These are phyloP conservation scores for Tetrapisispora fleetii DNA, from an alignment of 805 yeast species.

Conservation along the genomic window DNA sequence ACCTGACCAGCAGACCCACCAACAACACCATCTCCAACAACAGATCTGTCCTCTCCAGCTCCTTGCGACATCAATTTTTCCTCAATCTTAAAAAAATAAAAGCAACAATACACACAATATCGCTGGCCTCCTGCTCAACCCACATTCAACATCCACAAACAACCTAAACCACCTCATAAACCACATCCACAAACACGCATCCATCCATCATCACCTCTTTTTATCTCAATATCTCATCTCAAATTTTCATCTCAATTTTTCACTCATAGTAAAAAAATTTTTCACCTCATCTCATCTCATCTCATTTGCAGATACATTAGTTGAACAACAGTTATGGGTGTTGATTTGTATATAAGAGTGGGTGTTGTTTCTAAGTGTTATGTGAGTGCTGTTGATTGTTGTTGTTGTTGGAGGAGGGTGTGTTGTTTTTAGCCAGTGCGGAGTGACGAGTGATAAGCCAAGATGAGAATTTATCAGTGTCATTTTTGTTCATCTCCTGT, in stretches of 20 bases:
- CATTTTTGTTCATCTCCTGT: conserved; percentile 98
- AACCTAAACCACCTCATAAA: too few species aligned
- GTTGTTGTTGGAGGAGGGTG: neutral
- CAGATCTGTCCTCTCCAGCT: neutral
- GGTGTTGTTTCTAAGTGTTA: neutral
- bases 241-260: neutral
- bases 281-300: conserved; percentile 17
- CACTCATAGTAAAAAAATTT: conserved; percentile 4
- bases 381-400: neutral
- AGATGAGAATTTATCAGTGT: conserved; percentile 81
- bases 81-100: too few species aligned
- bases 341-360: neutral
- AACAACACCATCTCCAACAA: neutral
- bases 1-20: neutral
- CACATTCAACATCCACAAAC: too few species aligned
- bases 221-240: too few species aligned
- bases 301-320: conserved; percentile 1
- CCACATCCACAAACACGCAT: too few species aligned
- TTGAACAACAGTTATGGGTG: too few species aligned
- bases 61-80: neutral
- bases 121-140: too few species aligned
- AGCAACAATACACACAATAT: too few species aligned
- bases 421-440: neutral
- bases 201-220: too few species aligned
- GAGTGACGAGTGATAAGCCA: neutral